Evolutionary conservation across 106 monocot species (phyloP).

Genomic region (Dioscorea dumetorum): DNA sequence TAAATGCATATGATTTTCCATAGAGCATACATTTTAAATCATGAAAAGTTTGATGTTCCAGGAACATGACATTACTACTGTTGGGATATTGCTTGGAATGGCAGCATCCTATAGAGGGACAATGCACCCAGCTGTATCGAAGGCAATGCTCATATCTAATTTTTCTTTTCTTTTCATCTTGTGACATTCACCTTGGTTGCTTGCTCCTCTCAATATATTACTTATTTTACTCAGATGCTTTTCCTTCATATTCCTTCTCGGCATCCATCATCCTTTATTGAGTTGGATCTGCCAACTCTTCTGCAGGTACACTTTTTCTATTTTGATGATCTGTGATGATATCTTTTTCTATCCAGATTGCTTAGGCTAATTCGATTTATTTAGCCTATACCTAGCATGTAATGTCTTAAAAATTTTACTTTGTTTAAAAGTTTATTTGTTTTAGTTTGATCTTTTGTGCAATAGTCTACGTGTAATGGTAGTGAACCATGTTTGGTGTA

Average conservation of each 20-base stretch:
- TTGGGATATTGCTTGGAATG: conserved; percentile 75
- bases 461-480: too few relatives aligned
- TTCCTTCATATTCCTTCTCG: conserved; percentile 84
- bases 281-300: conserved; percentile 80
- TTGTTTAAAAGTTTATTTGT: too few relatives aligned
- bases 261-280: conserved; percentile 70
- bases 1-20: too few relatives aligned
- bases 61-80: conserved; percentile 86
- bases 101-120: conserved; percentile 86
- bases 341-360: too few relatives aligned
- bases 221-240: conserved; percentile 51
- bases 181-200: neutral
- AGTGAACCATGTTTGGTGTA: too few relatives aligned
- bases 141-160: conserved; percentile 29
- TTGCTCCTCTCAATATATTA: neutral
- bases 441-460: too few relatives aligned
- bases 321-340: neutral
- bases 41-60: conserved; percentile 9
- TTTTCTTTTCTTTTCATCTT: neutral
- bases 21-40: neutral
- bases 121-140: conserved; percentile 84
- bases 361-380: too few relatives aligned
- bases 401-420: too few relatives aligned
- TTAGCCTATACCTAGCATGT: too few relatives aligned
- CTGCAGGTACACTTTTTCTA: conserved; percentile 55